These are phyloP conservation scores for Capsicum chinense DNA, from an alignment of 257 asterid genomes.

Conservation along the genomic window DNA sequence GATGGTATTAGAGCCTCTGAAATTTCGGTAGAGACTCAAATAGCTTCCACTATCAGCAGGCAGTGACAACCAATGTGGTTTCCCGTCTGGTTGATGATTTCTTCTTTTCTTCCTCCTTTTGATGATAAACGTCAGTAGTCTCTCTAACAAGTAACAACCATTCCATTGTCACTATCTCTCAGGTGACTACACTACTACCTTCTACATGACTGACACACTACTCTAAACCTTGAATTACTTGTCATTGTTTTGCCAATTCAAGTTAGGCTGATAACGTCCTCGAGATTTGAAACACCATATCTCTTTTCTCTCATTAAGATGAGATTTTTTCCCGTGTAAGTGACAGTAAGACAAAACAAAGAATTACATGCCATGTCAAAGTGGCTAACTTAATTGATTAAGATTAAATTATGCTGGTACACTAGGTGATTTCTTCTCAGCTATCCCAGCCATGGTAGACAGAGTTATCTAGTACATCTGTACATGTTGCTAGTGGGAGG, in stretches of 20 bases:
- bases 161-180: background rate
- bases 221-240: conserved; percentile 17
- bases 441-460: too few relatives aligned
- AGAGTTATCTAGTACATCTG: too few relatives aligned
- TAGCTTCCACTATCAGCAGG: conserved; percentile 8
- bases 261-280: background rate
- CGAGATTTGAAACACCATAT: background rate
- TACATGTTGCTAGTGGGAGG: too few relatives aligned
- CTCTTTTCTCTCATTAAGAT: background rate
- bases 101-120: background rate
- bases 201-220: background rate
- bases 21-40: conserved; percentile 19
- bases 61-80: background rate
- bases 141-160: background rate
- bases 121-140: background rate
- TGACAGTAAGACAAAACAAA: background rate
- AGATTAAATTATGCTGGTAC: background rate
- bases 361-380: conserved; percentile 24
- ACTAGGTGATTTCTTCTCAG: too few relatives aligned
- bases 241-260: conserved; percentile 3
- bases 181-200: background rate
- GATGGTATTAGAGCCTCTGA: background rate
- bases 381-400: background rate
- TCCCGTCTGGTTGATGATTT: too few relatives aligned
- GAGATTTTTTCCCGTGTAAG: background rate